These are phyloP conservation scores for Conidiobolus incongruus DNA, from an alignment of 371 early-diverging fungal genomes.

Conservation along the genomic window DNA sequence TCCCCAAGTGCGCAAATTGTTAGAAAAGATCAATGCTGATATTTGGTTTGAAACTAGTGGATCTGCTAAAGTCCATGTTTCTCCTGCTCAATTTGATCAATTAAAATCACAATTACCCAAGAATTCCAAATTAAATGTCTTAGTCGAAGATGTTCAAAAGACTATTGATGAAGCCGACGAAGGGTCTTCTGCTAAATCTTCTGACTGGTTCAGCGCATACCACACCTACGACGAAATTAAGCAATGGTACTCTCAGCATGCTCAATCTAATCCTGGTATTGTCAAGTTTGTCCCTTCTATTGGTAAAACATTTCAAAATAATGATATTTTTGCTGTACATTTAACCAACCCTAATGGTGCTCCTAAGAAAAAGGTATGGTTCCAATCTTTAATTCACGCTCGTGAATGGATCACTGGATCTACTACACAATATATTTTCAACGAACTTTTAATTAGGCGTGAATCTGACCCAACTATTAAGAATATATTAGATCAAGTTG, in stretches of 20 bases:
- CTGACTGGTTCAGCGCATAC: constrained; percentile 3
- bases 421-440: constrained; percentile 4
- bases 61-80: no score
- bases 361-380: constrained; percentile 3
- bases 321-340: constrained; percentile 1
- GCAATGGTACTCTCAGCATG: neutral
- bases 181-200: neutral
- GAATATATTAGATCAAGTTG: constrained; percentile 4
- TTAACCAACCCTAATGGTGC: constrained; percentile 1
- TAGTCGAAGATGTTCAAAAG: no score
- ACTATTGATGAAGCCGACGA: no score
- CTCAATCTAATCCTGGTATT: neutral
- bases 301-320: constrained; percentile 1
- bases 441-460: neutral
- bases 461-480: constrained; percentile 4
- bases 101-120: no score
- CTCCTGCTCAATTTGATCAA: no score
- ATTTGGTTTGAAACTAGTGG: no score
- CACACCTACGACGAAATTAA: constrained; percentile 1
- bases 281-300: constrained; percentile 4
- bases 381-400: constrained; percentile 2
- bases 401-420: constrained; percentile 7
- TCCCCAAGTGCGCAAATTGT: no score
- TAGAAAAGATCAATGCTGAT: no score
- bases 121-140: no score